Evolutionary conservation across 1,139 yeast species (phyloP), one percentile per base, ranked within the genome.

Genomic region (Yamadazyma pseudoaaseri): DNA sequence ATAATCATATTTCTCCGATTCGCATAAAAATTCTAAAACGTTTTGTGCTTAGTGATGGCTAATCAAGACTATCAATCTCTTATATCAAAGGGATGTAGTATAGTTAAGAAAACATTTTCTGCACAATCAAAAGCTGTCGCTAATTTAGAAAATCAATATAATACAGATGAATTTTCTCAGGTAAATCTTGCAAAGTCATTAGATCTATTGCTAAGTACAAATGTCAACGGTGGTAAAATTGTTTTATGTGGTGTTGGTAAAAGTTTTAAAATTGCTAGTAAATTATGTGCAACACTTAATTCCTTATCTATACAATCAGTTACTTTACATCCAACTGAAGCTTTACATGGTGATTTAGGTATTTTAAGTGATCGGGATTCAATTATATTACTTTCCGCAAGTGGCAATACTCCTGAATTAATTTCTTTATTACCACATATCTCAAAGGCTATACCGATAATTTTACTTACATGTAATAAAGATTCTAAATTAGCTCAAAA

Each of bases 331-430:
- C 95, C 96, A 0, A 65, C 86, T 2, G 97, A 87, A 43, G 96
- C 96, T 0, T 64, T 89, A 20, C 97, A 87, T 54, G 97, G 97
- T 4, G 97, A 87, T 54, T 67, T 87, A 47, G 97, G 96, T 1
- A 59, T 80, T 22, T 60, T 87, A 17, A 63, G 76, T 35, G 76
- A 78, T 21, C 64, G 62, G 14, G 95, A 86, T 56, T 71, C 80
- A 16, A 47, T 87, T 35, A 56, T 87, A 5, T 65, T 86, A 53
- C 75, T 87, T 25, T 79, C 92, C 0, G 85, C 92, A 2, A 80
- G 92, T 27, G 97, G 97, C 1, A 82, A 80, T 47, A 83, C 96
- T 1, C 85, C 90, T 0, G 97, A 87, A 52, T 67, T 89, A 27
- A 43, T 79, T 16, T 65, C 67, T 37, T 56, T 83, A 42, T 56